Conservation (phyloP, 169 alveolate genomes). For the Theileria orientalis region DNA sequence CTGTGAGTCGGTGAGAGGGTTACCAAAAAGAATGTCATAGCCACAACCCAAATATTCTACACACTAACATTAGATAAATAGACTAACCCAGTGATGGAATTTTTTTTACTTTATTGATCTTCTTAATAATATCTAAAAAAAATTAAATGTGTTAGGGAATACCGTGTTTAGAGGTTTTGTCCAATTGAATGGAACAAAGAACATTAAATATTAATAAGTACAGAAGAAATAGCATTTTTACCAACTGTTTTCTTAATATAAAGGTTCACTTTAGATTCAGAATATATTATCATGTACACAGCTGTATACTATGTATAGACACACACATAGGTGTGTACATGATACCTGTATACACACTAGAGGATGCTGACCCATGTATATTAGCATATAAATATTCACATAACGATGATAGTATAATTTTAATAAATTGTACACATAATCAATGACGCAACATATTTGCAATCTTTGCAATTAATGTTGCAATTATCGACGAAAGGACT, state of each 20-base stretch:
- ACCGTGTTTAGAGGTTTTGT: neutral
- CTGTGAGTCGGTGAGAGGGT: slow-evolving; percentile 79
- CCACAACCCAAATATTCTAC: slow-evolving; percentile 80
- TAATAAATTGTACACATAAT: slow-evolving; percentile 13
- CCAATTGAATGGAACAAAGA: neutral
- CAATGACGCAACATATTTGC: slow-evolving; percentile 1
- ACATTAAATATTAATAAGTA: neutral
- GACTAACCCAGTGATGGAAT: slow-evolving; percentile 61
- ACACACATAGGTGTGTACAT: too few relatives aligned
- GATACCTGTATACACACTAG: too few relatives aligned
- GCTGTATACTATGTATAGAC: too few relatives aligned
- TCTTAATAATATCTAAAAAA: slow-evolving; percentile 17
- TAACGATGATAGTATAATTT: neutral
- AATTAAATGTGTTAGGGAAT: neutral
- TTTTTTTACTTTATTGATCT: slow-evolving; percentile 21
- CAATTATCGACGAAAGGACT: slow-evolving; percentile 1
- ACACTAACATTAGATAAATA: neutral
- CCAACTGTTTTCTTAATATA: neutral
- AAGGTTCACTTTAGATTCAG: neutral
- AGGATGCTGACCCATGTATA: too few relatives aligned
- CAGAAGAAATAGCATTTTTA: slow-evolving; percentile 2
- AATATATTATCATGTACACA: neutral
- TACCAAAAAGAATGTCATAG: slow-evolving; percentile 79
- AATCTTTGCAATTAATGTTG: neutral
- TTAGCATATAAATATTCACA: neutral